Evolutionary conservation across 2,329 filamentous ascomycete species (phyloP), one percentile per base, ranked within the genome.

Genomic region (Didymella sp.): DNA sequence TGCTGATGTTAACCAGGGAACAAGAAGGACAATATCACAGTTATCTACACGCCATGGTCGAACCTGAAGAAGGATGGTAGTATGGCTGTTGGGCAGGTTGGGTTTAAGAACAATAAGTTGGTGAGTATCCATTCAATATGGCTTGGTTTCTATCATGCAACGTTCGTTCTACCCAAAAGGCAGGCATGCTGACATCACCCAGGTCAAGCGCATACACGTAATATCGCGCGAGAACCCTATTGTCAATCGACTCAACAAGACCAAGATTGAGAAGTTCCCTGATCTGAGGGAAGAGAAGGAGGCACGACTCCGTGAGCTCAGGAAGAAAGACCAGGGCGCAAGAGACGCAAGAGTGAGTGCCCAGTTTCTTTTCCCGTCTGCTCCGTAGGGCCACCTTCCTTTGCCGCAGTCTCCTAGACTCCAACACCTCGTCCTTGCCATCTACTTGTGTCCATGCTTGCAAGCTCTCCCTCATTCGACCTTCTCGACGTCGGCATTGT

Each of bases 191-290:
- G 17, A 40, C 13, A 8, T 4, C 21, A 7, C 5, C 3, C 38
- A 89, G 80, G 92, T 97, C 62, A 93, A 90, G 79, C 88, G 89
- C 66, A 81, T 96, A 56, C 86, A 96, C 55, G 90, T 99, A 15
- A 76, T 87, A 11, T 84, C 88, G 72, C 86, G 94, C 49, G 91
- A 96, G 74, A 99, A 99, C 76, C 80, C 88, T 46, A 92, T 97
- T 70, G 87, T 99, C 80, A 99, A 99, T 80, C 87, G 95, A n/a
- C 85, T 99, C 63, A 98, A 97, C 81, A 99, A 98, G 84, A 99
- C 95, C 31, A 92, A 89, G 67, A 86, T 90, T 30, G 94, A 98
- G 79, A 91, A 88, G 76, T 91, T 88, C 73, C 92, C 94, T 0
- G 91, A 98, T 73, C 80, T 99, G 12, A 82, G 84, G 56, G 86